These are phyloP conservation scores for Prunus davidiana DNA, from an alignment of 306 rosid genomes.

Conservation along the genomic window DNA sequence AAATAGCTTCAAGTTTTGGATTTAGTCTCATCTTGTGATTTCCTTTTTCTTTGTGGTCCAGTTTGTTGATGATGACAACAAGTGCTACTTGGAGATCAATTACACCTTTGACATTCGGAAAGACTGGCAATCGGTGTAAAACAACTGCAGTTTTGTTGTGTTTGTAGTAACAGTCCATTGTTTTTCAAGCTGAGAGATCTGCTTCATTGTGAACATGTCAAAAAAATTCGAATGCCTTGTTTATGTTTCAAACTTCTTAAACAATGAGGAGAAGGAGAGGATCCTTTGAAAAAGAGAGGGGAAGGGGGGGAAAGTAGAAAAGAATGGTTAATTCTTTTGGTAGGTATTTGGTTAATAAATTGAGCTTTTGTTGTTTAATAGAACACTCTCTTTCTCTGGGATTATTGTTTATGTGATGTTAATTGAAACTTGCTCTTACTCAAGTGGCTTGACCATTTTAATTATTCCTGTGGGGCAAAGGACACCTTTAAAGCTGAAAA, in stretches of 20 bases:
- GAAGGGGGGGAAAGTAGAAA: slow-evolving; percentile 4
- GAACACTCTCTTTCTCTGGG: slow-evolving; percentile 1
- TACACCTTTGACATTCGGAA: slow-evolving; percentile 76
- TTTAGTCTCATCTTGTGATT: background rate
- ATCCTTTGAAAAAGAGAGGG: slow-evolving; percentile 6
- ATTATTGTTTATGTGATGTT: background rate
- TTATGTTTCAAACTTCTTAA: slow-evolving; percentile 32
- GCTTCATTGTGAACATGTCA: slow-evolving; percentile 33
- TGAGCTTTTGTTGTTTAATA: slow-evolving; percentile 8
- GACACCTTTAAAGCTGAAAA: too few species aligned
- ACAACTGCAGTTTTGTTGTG: slow-evolving; percentile 3
- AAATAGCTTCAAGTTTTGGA: slow-evolving; percentile 1
- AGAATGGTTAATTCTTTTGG: slow-evolving; percentile 32
- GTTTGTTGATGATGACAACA: slow-evolving; percentile 88
- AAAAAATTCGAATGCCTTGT: slow-evolving; percentile 22
- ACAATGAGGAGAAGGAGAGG: slow-evolving; percentile 44
- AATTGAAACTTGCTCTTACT: background rate
- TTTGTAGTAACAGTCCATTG: slow-evolving; percentile 31
- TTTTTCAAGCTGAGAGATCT: slow-evolving; percentile 40
- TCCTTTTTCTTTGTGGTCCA: slow-evolving; percentile 21
- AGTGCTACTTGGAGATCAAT: slow-evolving; percentile 89
- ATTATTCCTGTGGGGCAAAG: background rate
- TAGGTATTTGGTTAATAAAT: slow-evolving; percentile 39
- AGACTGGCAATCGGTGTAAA: slow-evolving; percentile 58
- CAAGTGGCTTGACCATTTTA: background rate